Evolutionary conservation across 1,284 basidiomycete species (phyloP), one percentile per base, ranked within the genome.

Genomic region (Ceratobasidium sp.): DNA sequence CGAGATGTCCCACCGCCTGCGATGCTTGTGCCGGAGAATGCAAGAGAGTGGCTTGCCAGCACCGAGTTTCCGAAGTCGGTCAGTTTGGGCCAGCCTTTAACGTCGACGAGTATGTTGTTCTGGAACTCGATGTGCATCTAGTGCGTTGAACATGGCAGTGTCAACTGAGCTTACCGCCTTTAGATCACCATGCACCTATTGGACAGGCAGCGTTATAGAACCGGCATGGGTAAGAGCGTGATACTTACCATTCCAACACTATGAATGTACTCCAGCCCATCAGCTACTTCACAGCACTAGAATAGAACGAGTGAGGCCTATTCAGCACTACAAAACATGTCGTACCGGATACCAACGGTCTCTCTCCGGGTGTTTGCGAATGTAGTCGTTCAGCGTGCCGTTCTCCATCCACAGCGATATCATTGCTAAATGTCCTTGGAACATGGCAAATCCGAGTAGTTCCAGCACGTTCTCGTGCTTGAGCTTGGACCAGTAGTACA

Each of bases 181-280:
- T 6, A 61, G 1, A 23, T 61, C 58, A 3, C 58, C 58, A 15
- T 61, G 58, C 20, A 61, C 37, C 58, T 61, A 20, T 17, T 20
- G 2, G 20, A 49, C n/a, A 17, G 7, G 37, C 20, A 45, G 5
- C 2, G 33, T 37, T 13, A 61, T 15, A 5, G 13, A 4, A 31
- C 6, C 17, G 20, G 10, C 23, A 61, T 5, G 10, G 6, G 8
- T 1, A 11, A 17, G 23, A 7, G 5, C 23, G 54, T 13, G 1
- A 15, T 15, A 37, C 65, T 51, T 35, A 67, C 65, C 45, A 67
- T 67, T 6, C 47, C 49, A 15, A 35, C 26, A 20, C 47, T n/a
- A 53, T 67, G 65, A 13, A 67, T 13, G 31, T 67, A 67, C 45
- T 51, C 28, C 47, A 67, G 11, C 7, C 65, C 65, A 3, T 23